Conservation (phyloP, 2,329 filamentous ascomycete species). For the Beauveria brongniartii region DNA sequence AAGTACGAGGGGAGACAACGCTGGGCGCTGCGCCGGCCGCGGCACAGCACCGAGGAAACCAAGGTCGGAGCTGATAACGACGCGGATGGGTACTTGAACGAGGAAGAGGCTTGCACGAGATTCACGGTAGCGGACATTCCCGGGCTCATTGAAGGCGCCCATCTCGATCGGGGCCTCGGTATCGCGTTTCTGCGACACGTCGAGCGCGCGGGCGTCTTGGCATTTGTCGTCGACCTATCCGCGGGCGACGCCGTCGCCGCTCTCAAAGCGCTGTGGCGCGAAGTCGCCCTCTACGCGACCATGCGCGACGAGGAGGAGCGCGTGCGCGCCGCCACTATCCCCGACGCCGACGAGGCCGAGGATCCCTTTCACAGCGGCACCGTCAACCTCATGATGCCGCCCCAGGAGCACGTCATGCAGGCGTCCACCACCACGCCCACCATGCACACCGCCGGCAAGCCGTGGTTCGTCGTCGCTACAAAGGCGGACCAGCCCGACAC, state of each 20-base stretch:
- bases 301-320: slow-evolving; percentile 66
- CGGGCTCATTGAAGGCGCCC: slow-evolving; percentile 83
- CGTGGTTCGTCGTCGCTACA: slow-evolving; percentile 93
- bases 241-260: slow-evolving; percentile 72
- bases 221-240: slow-evolving; percentile 83
- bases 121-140: slow-evolving; percentile 97
- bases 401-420: background rate
- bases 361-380: slow-evolving; percentile 11
- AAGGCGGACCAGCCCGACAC: slow-evolving; percentile 81
- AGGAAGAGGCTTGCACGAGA: slow-evolving; percentile 52
- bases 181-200: slow-evolving; percentile 90
- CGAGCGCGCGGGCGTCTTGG: slow-evolving; percentile 84
- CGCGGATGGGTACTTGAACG: slow-evolving; percentile 11
- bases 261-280: slow-evolving; percentile 77
- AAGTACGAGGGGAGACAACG: slow-evolving; percentile 65
- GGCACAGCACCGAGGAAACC: slow-evolving; percentile 20
- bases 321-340: slow-evolving; percentile 48
- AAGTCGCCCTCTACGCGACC: slow-evolving; percentile 80
- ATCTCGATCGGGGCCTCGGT: slow-evolving; percentile 84
- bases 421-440: slow-evolving; percentile 35
- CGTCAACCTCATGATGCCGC: background rate
- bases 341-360: slow-evolving; percentile 39
- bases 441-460: slow-evolving; percentile 84
- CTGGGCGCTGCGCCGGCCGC: slow-evolving; percentile 27
- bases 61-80: slow-evolving; percentile 20